Conservation (phyloP, 75 land plant species). For the Picea sitchensis region DNA sequence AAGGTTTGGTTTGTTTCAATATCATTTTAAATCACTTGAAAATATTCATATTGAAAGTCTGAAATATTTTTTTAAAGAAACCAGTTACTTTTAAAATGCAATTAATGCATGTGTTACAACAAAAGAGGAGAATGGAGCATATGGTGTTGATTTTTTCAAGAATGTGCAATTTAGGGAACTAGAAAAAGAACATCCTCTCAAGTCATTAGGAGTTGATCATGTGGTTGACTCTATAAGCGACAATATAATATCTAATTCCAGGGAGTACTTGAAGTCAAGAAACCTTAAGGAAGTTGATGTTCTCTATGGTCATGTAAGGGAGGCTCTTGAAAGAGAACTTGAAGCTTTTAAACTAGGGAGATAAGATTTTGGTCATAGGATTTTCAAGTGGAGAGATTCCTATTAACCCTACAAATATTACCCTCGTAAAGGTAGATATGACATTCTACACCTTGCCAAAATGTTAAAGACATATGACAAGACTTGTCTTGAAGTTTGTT, state of each 20-base stretch:
- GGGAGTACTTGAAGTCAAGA: constrained; percentile 57
- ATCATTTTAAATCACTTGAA: not conserved
- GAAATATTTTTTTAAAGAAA: not conserved
- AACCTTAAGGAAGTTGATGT: constrained; percentile 90
- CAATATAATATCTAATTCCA: constrained; percentile 49
- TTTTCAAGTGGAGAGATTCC: constrained; percentile 93
- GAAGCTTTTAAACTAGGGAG: constrained; percentile 90
- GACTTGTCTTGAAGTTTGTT: not conserved
- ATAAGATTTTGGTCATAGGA: constrained; percentile 75
- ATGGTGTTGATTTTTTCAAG: constrained; percentile 7
- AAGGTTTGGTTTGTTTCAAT: not conserved
- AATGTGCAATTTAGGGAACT: constrained; percentile 53
- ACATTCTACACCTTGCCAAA: not conserved
- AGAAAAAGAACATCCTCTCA: constrained; percentile 65
- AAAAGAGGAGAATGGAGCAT: not conserved
- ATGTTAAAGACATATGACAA: not conserved
- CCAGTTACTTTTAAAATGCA: not conserved
- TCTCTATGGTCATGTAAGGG: constrained; percentile 92
- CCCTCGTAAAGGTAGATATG: constrained; percentile 74
- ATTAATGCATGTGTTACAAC: not conserved
- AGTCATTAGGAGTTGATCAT: constrained; percentile 73
- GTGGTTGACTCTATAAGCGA: constrained; percentile 61
- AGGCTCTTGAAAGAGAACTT: constrained; percentile 68
- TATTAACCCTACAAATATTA: constrained; percentile 82
- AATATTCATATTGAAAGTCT: not conserved